phyloP scores from a whole-genome alignment of 768 basidiomycete genomes.

The Trichaptum fuscoviolaceum region DNA sequence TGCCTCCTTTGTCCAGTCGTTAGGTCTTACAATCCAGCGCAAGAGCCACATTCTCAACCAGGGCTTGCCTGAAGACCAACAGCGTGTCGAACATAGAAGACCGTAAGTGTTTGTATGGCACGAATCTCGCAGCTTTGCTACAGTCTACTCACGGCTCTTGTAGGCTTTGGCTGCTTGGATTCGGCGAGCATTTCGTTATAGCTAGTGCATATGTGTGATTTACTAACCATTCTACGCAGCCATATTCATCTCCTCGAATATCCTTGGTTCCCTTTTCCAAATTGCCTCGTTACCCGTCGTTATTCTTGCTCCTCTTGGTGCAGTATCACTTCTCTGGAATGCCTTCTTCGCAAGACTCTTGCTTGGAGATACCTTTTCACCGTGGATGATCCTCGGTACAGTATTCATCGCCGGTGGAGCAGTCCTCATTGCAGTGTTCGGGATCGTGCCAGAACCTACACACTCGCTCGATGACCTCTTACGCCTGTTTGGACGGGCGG shows the following conservation, averaged over 20 bases:
- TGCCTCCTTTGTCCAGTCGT: constrained; percentile 83
- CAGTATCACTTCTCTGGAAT: constrained; percentile 91
- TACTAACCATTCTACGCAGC: constrained; percentile 22
- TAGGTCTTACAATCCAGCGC: constrained; percentile 88
- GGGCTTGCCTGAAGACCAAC: constrained; percentile 53
- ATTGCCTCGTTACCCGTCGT: constrained; percentile 93
- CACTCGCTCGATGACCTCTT: constrained; percentile 85
- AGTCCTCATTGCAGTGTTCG: constrained; percentile 84
- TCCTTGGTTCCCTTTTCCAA: constrained; percentile 85
- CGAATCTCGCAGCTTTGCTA: constrained; percentile 9
- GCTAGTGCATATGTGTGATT: constrained; percentile 3
- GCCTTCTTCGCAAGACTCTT: constrained; percentile 84
- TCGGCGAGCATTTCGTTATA: constrained; percentile 36
- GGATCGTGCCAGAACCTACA: constrained; percentile 84
- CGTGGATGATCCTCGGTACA: constrained; percentile 82
- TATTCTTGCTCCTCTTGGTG: constrained; percentile 89
- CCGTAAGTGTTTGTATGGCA: constrained; percentile 48
- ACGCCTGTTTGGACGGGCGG: constrained; percentile 61
- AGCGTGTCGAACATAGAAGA: constrained; percentile 67
- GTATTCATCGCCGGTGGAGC: constrained; percentile 85
- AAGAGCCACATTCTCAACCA: constrained; percentile 90
- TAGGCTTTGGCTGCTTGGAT: constrained; percentile 85
- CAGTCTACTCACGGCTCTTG: constrained; percentile 2
- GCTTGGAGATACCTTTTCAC: constrained; percentile 80
- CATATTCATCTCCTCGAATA: constrained; percentile 84